phyloP scores from a whole-genome alignment of 805 yeast genomes.

The Ogataea sp. region DNA sequence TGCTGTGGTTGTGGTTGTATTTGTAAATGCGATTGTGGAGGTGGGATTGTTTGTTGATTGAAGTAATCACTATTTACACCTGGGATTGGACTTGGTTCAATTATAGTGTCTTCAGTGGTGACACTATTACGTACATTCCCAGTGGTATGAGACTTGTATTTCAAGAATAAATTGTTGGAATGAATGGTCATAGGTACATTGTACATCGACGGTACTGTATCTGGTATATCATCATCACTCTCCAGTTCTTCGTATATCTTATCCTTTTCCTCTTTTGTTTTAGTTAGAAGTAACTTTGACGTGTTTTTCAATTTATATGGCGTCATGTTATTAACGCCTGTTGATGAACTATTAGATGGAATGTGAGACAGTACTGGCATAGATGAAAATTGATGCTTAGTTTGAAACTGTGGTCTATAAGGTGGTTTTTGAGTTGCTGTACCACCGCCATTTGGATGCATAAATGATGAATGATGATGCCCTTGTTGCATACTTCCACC shows the following conservation, averaged over 20 bases:
- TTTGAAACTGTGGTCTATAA: no score
- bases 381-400: neutral
- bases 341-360: neutral
- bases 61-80: neutral
- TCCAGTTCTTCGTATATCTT: constrained; percentile 23
- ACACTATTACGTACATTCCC: constrained; percentile 6
- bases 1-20: neutral
- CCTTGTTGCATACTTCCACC: no score
- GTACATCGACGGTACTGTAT: constrained; percentile 33
- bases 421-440: neutral
- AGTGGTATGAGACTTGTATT: constrained; percentile 7
- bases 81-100: constrained; percentile 2
- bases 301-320: neutral
- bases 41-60: neutral
- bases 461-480: neutral
- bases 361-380: neutral
- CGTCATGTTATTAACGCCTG: no score
- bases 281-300: constrained; percentile 6
- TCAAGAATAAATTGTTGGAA: constrained; percentile 22
- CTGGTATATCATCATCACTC: constrained; percentile 29
- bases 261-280: constrained; percentile 18
- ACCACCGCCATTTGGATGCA: no score
- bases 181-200: constrained; percentile 43
- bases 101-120: constrained; percentile 1
- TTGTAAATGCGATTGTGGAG: no score